A percentile compares a stretch with the other conserved stretches of the same genome.
Evolutionary conservation across 2,329 filamentous ascomycete genomes (phyloP).

Genomic region (Didymella pomorum): DNA sequence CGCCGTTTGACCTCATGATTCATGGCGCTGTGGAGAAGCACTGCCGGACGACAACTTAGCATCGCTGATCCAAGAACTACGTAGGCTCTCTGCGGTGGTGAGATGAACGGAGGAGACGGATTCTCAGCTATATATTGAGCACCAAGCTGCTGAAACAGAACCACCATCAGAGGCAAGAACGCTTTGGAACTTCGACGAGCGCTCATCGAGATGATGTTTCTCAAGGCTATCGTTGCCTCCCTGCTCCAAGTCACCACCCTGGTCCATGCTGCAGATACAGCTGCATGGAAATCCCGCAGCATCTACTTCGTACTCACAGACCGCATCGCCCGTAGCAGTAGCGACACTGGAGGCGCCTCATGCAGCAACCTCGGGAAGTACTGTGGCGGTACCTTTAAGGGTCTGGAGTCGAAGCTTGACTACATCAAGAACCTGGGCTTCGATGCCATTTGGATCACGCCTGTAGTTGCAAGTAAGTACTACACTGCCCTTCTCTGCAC

Average conservation of each 20-base stretch:
- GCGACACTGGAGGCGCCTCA: conserved; percentile 41
- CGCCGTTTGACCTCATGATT: conserved; percentile 10
- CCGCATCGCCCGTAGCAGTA: conserved; percentile 46
- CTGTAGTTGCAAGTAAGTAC: conserved; percentile 42
- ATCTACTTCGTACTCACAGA: conserved; percentile 51
- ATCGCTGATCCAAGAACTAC: conserved; percentile 18
- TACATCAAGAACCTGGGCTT: conserved; percentile 62
- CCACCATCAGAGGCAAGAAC: neutral
- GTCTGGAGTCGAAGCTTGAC: conserved; percentile 58
- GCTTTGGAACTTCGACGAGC: neutral
- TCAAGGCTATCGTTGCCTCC: conserved; percentile 23
- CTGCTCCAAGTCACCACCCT: conserved; percentile 31
- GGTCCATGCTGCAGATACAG: conserved; percentile 40
- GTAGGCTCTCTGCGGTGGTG: neutral
- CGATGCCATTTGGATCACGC: conserved; percentile 59
- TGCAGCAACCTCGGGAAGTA: conserved; percentile 50
- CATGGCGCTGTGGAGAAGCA: conserved; percentile 8
- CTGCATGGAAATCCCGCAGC: conserved; percentile 48
- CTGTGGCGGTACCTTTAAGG: conserved; percentile 62
- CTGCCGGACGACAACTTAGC: conserved; percentile 1
- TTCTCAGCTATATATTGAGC: conserved; percentile 17
- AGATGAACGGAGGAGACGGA: conserved; percentile 10
- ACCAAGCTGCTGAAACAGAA: neutral
- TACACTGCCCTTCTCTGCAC: neutral
- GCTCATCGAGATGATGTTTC: conserved; percentile 28